Evolutionary conservation across 2,329 filamentous ascomycete species (phyloP).

Genomic region (Raffaelea ambrosiae): DNA sequence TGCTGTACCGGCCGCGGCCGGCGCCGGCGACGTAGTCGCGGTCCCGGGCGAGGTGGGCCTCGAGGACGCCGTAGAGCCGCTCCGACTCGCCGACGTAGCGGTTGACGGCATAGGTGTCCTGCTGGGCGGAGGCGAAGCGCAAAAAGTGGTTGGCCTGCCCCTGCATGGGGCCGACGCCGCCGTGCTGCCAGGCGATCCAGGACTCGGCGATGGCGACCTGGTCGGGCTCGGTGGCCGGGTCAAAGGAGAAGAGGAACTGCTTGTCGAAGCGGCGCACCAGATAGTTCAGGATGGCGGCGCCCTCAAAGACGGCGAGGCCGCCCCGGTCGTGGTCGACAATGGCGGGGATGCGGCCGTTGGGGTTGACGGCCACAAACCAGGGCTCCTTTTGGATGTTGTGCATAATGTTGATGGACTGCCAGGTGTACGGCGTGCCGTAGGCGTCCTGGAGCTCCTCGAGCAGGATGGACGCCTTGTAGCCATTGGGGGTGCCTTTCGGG

Average conservation of each 20-base stretch:
- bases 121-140: conserved; percentile 53
- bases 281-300: conserved; percentile 47
- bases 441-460: conserved; percentile 60
- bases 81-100: conserved; percentile 70
- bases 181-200: conserved; percentile 65
- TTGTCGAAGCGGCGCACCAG: conserved; percentile 47
- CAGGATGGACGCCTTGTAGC: conserved; percentile 49
- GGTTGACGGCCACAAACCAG: conserved; percentile 55
- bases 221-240: conserved; percentile 12
- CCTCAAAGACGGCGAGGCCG: conserved; percentile 62
- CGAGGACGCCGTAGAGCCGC: conserved; percentile 64
- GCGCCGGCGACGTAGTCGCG: conserved; percentile 47
- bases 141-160: conserved; percentile 70
- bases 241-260: conserved; percentile 17
- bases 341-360: conserved; percentile 58
- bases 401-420: conserved; percentile 48
- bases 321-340: conserved; percentile 58
- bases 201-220: conserved; percentile 38
- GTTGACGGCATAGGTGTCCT: conserved; percentile 61
- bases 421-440: conserved; percentile 53
- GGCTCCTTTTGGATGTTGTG: conserved; percentile 59
- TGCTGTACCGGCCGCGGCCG: conserved; percentile 46
- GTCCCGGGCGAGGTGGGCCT: conserved; percentile 47
- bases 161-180: conserved; percentile 64
- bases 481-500: conserved; percentile 38